Base-by-base conservation (phyloP, 1,139 yeast genomes). In the Hyphopichia burtonii region DNA sequence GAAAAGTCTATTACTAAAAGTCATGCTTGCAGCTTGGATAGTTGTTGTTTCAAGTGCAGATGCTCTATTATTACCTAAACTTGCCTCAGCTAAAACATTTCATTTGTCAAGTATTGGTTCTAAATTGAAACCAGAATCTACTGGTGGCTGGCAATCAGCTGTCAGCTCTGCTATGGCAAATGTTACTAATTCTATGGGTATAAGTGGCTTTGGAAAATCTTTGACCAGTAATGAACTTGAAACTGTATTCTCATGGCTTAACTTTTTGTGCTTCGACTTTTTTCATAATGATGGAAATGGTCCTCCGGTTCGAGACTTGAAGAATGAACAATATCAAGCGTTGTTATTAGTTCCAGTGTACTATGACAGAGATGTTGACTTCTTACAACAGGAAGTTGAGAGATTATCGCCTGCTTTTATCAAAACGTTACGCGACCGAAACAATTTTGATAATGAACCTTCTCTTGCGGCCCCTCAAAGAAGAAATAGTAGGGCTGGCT, bases 221-320 rank as follows among this genome's bases (percentile, higher is more conserved):
- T 63, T 87, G 42, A 74, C 86, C 0, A 66, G 68, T 31, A 68
- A 65, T 34, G 96, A 89, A 56, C 68, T 86, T 34, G 90, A 84
- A 44, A 78, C 85, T 1, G 80, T 86, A 1, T 82, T 85, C 49
- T 72, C 79, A 1, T 89, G 96, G 96, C 61, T 86, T 18, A 72
- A 80, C 42, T 72, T 83, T 10, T 64, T 87, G 31, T 79, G 84
- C 46, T 63, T 79, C 41, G 89, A 82, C 46, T 88, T 87, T 57
- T 88, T 89, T 64, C 82, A 88, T 56, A 84, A 86, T 54, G 83
- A 78, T 43, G 96, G 96, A 1, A 85, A 84, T 39, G 96, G 96
- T 0, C 94, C 94, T 0, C 78, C 90, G 0, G 56, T 86, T 34
- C 82, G 77, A 48, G 80, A 78, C 10, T 65, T 88, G 53, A 83